These are phyloP conservation scores for Elaphomyces granulatus DNA, from an alignment of 495 filamentous ascomycete genomes.

Conservation along the genomic window DNA sequence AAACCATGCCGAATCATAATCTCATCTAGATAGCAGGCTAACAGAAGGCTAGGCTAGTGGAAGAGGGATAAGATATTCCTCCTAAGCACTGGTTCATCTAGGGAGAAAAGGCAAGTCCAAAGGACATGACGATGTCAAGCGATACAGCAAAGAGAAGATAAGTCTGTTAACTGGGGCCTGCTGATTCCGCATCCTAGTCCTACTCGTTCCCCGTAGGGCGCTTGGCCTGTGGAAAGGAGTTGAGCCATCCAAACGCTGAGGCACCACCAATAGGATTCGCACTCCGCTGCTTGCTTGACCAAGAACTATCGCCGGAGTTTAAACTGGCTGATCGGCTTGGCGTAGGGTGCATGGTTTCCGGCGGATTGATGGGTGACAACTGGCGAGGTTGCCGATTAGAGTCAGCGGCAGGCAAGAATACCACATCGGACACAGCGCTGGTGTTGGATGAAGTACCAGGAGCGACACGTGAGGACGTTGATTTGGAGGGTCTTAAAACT, in stretches of 20 bases:
- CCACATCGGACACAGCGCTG: conserved; percentile 11
- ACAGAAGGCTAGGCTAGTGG: too few relatives aligned
- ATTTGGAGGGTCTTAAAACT: conserved; percentile 55
- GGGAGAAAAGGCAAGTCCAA: too few relatives aligned
- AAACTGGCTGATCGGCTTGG: conserved; percentile 12
- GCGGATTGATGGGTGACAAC: conserved; percentile 4
- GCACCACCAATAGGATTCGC: conserved; percentile 79
- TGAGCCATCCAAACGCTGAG: conserved; percentile 95
- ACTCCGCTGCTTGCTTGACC: conserved; percentile 36
- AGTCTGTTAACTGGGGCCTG: too few relatives aligned
- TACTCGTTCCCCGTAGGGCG: too few relatives aligned
- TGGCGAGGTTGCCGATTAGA: conserved; percentile 15
- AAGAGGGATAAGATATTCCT: too few relatives aligned
- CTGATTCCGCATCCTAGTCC: too few relatives aligned
- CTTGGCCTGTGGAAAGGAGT: conserved; percentile 23
- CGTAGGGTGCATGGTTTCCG: conserved; percentile 13
- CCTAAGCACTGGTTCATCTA: too few relatives aligned
- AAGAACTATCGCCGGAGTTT: conserved; percentile 15
- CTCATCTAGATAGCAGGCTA: too few relatives aligned
- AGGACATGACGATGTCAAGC: too few relatives aligned
- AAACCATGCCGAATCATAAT: too few relatives aligned
- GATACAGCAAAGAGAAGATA: too few relatives aligned
- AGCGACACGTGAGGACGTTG: conserved; percentile 27
- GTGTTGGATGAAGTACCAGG: conserved; percentile 24
- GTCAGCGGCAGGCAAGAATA: too few relatives aligned